These are phyloP conservation scores for Boletus rubescentipes DNA, from an alignment of 768 basidiomycete genomes.

Conservation along the genomic window DNA sequence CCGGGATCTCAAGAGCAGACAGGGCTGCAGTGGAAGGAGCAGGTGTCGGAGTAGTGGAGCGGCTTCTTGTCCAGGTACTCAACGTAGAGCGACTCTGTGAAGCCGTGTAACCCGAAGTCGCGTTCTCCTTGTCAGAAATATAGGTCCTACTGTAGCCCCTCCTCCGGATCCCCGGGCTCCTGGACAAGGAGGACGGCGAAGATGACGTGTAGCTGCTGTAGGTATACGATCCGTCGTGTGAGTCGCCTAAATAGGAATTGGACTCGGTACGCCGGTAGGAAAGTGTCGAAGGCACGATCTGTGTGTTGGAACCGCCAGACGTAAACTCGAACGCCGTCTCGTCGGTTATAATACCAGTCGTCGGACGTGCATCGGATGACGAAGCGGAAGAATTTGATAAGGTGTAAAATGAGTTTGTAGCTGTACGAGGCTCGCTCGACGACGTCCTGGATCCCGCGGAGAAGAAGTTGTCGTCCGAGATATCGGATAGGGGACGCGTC, in stretches of 20 bases:
- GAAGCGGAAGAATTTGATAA: constrained; percentile 32
- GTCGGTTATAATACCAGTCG: constrained; percentile 36
- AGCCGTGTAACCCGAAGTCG: constrained; percentile 32
- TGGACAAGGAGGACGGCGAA: constrained; percentile 55
- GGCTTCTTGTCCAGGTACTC: constrained; percentile 35
- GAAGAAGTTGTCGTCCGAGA: constrained; percentile 50
- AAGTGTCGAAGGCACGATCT: constrained; percentile 49
- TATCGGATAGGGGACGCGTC: constrained; percentile 29
- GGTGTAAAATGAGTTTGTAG: constrained; percentile 36
- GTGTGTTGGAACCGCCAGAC: constrained; percentile 42
- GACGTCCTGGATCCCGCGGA: constrained; percentile 39
- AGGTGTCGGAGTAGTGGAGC: constrained; percentile 32
- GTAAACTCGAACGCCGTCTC: constrained; percentile 39
- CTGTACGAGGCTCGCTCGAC: constrained; percentile 29
- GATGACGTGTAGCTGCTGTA: constrained; percentile 36
- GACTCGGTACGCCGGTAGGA: constrained; percentile 53
- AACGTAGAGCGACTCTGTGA: constrained; percentile 34
- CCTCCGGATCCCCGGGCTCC: constrained; percentile 58
- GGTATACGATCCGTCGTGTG: constrained; percentile 41
- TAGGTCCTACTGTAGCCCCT: constrained; percentile 41
- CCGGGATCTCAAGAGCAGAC: constrained; percentile 32
- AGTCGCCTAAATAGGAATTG: constrained; percentile 57
- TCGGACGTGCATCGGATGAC: constrained; percentile 28
- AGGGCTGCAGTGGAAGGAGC: constrained; percentile 30
- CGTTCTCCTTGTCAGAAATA: constrained; percentile 61